Conservation (phyloP, 331 rosid species). For the Arachis monticola region DNA sequence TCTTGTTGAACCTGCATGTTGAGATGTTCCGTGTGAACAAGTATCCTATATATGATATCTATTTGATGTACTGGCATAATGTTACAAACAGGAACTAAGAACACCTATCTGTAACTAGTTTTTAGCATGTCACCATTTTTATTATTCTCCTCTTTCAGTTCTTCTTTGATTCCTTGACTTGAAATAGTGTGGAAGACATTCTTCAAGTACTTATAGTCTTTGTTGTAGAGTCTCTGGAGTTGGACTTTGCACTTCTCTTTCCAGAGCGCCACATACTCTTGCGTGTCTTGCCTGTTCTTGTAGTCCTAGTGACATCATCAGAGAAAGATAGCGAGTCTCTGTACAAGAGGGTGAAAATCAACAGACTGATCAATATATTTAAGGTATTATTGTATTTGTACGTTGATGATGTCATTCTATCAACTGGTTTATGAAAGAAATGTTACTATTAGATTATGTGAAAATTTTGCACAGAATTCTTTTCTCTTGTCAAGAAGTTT, state of each 20-base stretch:
- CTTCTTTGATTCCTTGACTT: conserved; percentile 68
- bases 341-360: conserved; percentile 97
- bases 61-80: neutral
- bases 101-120: no score
- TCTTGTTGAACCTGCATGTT: conserved; percentile 91
- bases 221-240: conserved; percentile 91
- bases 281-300: conserved; percentile 92
- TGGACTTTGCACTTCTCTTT: conserved; percentile 93
- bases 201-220: conserved; percentile 97
- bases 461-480: conserved; percentile 23
- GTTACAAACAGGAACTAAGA: no score
- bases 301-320: conserved; percentile 89
- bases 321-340: conserved; percentile 97
- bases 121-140: neutral
- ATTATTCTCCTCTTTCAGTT: conserved; percentile 21
- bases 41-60: conserved; percentile 68
- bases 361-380: conserved; percentile 86
- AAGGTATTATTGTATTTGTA: conserved; percentile 62
- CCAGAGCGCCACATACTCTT: conserved; percentile 94
- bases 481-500: conserved; percentile 31
- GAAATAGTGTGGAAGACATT: conserved; percentile 91
- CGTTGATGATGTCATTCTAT: conserved; percentile 29
- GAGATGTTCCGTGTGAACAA: conserved; percentile 99
- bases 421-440: conserved; percentile 29
- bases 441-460: conserved; percentile 7